A percentile compares a stretch with the other conserved stretches of the same genome.
These are phyloP conservation scores for Nematocida sp. DNA, from an alignment of 371 early-diverging fungal species.

Conservation along the genomic window DNA sequence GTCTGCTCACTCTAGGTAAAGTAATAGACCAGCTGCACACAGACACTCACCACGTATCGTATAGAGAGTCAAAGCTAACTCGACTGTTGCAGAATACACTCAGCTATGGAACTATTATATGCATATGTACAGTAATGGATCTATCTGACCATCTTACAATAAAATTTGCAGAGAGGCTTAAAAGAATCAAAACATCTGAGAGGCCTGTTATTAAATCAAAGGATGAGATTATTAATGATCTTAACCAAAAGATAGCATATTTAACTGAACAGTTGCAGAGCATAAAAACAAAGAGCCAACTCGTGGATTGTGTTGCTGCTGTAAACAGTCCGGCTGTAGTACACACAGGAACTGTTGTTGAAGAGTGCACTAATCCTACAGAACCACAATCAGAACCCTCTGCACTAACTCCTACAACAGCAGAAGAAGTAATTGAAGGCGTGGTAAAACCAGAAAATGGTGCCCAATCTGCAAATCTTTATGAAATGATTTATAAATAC, in stretches of 20 bases:
- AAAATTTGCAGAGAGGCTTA: conserved; percentile 76
- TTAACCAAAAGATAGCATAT: conserved; percentile 18
- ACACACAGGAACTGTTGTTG: background rate
- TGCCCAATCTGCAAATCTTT: conserved; percentile 18
- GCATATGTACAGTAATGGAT: conserved; percentile 77
- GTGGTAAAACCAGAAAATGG: background rate
- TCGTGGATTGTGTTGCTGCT: background rate
- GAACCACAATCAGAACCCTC: background rate
- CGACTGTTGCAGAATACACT: conserved; percentile 78
- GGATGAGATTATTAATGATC: conserved; percentile 55
- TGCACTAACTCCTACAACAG: background rate
- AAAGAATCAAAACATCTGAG: conserved; percentile 28
- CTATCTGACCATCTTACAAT: conserved; percentile 79
- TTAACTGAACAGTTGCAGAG: conserved; percentile 35
- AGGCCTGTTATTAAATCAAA: conserved; percentile 35
- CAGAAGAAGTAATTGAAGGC: conserved; percentile 6
- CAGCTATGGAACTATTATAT: conserved; percentile 76
- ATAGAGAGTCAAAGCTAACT: conserved; percentile 83
- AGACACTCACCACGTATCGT: conserved; percentile 75
- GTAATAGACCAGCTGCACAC: conserved; percentile 70
- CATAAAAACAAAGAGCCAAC: too few species aligned
- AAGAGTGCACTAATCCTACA: background rate
- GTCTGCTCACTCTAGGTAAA: conserved; percentile 68
- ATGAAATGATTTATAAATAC: conserved; percentile 54
- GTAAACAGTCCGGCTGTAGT: background rate